Conservation (phyloP, 257 asterid species). For the Marsdenia floribunda region DNA sequence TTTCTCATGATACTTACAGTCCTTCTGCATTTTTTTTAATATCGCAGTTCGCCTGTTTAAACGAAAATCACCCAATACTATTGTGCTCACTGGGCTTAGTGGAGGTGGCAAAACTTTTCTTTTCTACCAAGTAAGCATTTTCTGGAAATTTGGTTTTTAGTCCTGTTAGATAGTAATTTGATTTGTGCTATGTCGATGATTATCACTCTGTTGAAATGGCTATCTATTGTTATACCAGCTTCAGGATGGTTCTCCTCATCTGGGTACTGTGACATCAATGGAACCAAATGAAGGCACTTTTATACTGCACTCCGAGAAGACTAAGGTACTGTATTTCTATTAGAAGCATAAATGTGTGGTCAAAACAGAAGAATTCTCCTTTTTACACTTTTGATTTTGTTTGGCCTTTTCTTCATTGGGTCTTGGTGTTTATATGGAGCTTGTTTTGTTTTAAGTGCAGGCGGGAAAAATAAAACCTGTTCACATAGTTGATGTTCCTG, state of each 20-base stretch:
- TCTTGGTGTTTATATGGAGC: slow-evolving; percentile 1
- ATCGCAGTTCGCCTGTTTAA: slow-evolving; percentile 52
- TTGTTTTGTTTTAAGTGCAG: slow-evolving; percentile 33
- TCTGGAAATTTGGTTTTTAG: not conserved
- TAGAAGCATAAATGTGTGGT: slow-evolving; percentile 5
- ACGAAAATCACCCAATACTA: slow-evolving; percentile 45
- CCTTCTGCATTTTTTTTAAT: slow-evolving; percentile 7
- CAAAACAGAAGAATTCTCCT: not conserved
- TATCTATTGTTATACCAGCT: slow-evolving; percentile 38
- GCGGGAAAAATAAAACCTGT: slow-evolving; percentile 62
- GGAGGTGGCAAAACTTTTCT: slow-evolving; percentile 85
- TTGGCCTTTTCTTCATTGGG: not conserved
- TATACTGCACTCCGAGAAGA: slow-evolving; percentile 54
- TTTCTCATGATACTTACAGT: not conserved
- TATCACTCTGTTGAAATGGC: slow-evolving; percentile 8
- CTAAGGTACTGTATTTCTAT: slow-evolving; percentile 42
- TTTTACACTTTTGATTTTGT: not conserved
- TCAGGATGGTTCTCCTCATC: slow-evolving; percentile 83
- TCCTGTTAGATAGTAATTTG: not conserved
- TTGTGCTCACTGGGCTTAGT: slow-evolving; percentile 64
- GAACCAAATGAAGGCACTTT: slow-evolving; percentile 77
- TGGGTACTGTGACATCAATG: slow-evolving; percentile 87
- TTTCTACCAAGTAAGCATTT: slow-evolving; percentile 42
- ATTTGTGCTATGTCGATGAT: not conserved
- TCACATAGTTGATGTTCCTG: slow-evolving; percentile 83